Conservation (phyloP, 495 filamentous ascomycete genomes). For the Daldinia loculata region DNA sequence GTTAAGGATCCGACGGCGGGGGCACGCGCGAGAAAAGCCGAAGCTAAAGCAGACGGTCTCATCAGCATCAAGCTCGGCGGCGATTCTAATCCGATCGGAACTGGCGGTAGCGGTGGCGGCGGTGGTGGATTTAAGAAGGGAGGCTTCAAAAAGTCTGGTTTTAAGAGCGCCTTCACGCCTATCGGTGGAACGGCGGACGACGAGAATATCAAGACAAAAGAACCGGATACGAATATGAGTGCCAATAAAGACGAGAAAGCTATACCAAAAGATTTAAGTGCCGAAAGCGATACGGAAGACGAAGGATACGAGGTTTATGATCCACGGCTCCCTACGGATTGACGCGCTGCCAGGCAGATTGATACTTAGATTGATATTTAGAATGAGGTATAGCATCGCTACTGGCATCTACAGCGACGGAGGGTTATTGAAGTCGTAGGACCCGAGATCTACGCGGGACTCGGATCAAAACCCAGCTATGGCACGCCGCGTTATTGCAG, state of each 20-base stretch:
- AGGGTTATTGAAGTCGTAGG: background rate
- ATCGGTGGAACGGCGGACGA: conserved; percentile 39
- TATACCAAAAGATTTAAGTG: conserved; percentile 43
- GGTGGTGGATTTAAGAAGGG: conserved; percentile 66
- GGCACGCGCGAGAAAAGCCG: conserved; percentile 71
- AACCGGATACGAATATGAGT: conserved; percentile 29
- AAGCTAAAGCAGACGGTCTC: conserved; percentile 72
- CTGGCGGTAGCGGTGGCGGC: conserved; percentile 31
- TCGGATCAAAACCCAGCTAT: background rate
- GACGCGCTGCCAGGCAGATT: conserved; percentile 33
- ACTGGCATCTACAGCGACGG: background rate
- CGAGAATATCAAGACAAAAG: conserved; percentile 31
- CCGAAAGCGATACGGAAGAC: conserved; percentile 66
- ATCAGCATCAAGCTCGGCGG: conserved; percentile 66
- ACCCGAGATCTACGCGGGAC: background rate
- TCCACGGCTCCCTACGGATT: conserved; percentile 62
- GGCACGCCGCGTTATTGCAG: background rate
- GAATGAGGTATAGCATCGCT: background rate
- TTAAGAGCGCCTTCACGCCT: conserved; percentile 62
- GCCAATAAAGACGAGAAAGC: conserved; percentile 29
- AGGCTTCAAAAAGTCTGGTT: conserved; percentile 62
- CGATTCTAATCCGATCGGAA: conserved; percentile 29
- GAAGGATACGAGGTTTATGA: conserved; percentile 67
- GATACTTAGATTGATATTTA: background rate
- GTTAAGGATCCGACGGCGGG: conserved; percentile 65